Percentiles rank a stretch among this genome's conserved stretches.
phyloP scores from a whole-genome alignment of 768 basidiomycete species.

The Cantharellus cinnabarinus region DNA sequence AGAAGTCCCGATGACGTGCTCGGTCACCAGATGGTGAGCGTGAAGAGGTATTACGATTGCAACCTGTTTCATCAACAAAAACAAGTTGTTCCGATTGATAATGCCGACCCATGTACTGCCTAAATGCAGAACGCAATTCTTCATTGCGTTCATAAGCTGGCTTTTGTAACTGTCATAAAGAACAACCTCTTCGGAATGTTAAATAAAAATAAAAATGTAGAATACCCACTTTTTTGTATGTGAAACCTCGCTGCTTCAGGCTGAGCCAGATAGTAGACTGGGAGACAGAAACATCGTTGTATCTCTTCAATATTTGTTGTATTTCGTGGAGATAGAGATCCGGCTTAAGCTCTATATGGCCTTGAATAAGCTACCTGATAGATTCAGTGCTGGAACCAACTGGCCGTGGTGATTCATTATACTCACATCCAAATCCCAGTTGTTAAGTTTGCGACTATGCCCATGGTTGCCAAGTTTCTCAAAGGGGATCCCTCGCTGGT shows the following conservation, averaged over 20 bases:
- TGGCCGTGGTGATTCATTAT: too few species aligned
- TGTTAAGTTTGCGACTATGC: too few species aligned
- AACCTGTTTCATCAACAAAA: conserved; percentile 7
- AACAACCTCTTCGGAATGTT: conserved; percentile 9
- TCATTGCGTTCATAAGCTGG: conserved; percentile 7
- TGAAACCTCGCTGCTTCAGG: conserved; percentile 1
- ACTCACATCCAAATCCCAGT: too few species aligned
- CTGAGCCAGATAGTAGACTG: background rate
- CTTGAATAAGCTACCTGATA: too few species aligned
- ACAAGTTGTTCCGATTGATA: conserved; percentile 7
- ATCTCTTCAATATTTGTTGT: too few species aligned
- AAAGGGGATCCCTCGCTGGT: too few species aligned
- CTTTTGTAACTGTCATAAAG: background rate
- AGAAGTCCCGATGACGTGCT: background rate
- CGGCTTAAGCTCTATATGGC: too few species aligned
- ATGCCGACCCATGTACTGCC: background rate
- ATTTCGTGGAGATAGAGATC: too few species aligned
- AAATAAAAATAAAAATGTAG: background rate
- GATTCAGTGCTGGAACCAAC: too few species aligned
- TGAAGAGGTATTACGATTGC: conserved; percentile 1
- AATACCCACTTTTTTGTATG: conserved; percentile 2
- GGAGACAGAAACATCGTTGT: background rate
- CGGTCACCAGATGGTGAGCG: background rate
- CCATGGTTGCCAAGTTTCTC: too few species aligned
- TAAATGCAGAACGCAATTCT: background rate